phyloP scores from a whole-genome alignment of 306 rosid genomes.

The Prinsepia uniflora region DNA sequence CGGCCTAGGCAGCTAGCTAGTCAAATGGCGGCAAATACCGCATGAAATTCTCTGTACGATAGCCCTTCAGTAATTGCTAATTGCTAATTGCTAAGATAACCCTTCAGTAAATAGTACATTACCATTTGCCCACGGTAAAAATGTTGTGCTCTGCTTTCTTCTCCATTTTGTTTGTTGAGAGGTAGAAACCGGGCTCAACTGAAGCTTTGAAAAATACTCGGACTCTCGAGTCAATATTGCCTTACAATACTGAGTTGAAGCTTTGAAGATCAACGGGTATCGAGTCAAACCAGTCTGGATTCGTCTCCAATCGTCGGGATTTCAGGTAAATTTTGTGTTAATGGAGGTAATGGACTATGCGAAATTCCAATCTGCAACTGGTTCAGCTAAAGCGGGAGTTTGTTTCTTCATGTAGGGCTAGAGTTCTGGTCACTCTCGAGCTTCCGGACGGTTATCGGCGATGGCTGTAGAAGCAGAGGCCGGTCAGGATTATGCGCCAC shows the following conservation, averaged over 20 bases:
- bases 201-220: neutral
- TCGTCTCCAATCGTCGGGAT: neutral
- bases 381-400: neutral
- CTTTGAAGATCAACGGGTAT: constrained; percentile 15
- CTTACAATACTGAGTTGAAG: neutral
- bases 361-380: neutral
- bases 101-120: neutral
- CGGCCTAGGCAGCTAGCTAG: neutral
- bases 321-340: neutral
- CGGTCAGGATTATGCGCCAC: constrained; percentile 41
- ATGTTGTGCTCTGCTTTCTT: neutral
- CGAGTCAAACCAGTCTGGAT: neutral
- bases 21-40: neutral
- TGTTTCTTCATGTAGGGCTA: neutral
- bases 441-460: constrained; percentile 9
- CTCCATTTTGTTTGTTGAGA: neutral
- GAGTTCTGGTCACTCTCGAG: neutral
- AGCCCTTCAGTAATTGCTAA: neutral
- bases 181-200: neutral
- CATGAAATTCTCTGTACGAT: neutral
- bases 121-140: neutral
- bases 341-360: neutral
- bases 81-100: too few species aligned
- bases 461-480: constrained; percentile 50
- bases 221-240: too few species aligned